Evolutionary conservation across 2,329 filamentous ascomycete genomes (phyloP), one percentile per base, ranked within the genome.

Genomic region (Alternaria sp.): DNA sequence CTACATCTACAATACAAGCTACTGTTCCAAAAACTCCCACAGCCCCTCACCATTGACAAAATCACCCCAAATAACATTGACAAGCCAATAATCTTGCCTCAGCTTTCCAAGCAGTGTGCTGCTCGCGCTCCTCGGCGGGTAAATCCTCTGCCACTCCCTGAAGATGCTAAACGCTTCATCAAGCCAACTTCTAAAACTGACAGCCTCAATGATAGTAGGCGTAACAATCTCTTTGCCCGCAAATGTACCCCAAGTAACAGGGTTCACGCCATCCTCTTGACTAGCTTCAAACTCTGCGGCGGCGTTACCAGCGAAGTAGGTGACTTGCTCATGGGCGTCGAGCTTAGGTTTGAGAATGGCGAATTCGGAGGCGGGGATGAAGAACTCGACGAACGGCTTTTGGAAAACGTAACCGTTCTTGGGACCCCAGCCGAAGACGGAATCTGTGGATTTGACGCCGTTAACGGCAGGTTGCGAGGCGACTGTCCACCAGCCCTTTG

Each of bases 311-410:
- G 95, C 95, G 80, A 97, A 97, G 86, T 93, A 99, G 69, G 92
- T 93, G 41, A 97, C 87, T 55, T 88, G 86, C 45, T 90, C 88
- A 54, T 88, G 85, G 15, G 88, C 82, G 58, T 88, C 88, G 37
- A 98, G 87, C 62, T 88, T 87, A 5, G 85, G 84, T 67, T 87
- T 87, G 30, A 99, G 85, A 2, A 78, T 78, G 15, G 82, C 80
- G 90, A 94, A 98, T 78, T 95, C 92, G 0, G 86, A 80, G 0
- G 85, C 82, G 0, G 94, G 90, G 61, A 97, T 83, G 85, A 99
- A 99, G 82, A 98, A 93, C 79, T 99, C 96, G 55, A 99, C 94
- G 80, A 99, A 99, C 0, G 95, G 92, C 82, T 98, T 99, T 77
- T 99, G 96, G 84, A 97, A 99, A 51, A 98, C 94, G 78, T 97